A percentile compares a stretch with the other conserved stretches of the same genome.
Conservation (phyloP, 805 yeast genomes). For the Deakozyma indianensis region DNA sequence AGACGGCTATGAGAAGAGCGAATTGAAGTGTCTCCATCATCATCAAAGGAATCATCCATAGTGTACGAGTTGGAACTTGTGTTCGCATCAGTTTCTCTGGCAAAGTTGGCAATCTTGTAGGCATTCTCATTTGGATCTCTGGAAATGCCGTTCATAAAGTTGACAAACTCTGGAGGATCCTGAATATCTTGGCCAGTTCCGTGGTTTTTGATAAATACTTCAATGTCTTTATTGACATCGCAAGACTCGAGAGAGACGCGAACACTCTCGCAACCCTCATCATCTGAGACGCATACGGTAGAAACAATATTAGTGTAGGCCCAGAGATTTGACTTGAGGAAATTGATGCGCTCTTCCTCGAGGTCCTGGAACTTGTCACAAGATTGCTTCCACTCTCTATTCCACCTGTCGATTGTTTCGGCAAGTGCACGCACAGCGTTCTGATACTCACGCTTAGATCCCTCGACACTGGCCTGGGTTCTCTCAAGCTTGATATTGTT, state of each 20-base stretch:
- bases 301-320: constrained; percentile 63
- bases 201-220: constrained; percentile 33
- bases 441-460: constrained; percentile 42
- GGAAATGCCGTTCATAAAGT: constrained; percentile 34
- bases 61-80: constrained; percentile 2
- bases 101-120: constrained; percentile 23
- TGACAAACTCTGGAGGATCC: constrained; percentile 48
- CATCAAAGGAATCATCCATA: background rate
- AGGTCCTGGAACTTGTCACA: constrained; percentile 49
- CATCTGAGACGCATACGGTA: constrained; percentile 63
- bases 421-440: constrained; percentile 36
- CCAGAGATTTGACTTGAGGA: constrained; percentile 60
- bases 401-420: constrained; percentile 48
- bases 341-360: constrained; percentile 61
- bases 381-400: constrained; percentile 54
- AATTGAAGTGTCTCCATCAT: background rate
- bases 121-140: constrained; percentile 17
- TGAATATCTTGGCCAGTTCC: constrained; percentile 55
- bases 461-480: constrained; percentile 28
- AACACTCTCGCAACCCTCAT: constrained; percentile 58
- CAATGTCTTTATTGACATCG: constrained; percentile 45
- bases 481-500: constrained; percentile 41
- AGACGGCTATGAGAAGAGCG: background rate
- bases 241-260: constrained; percentile 56
- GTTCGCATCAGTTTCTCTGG: constrained; percentile 8